Conservation (phyloP, 352 stramenopile species). For the Phytophthora nicotianae region DNA sequence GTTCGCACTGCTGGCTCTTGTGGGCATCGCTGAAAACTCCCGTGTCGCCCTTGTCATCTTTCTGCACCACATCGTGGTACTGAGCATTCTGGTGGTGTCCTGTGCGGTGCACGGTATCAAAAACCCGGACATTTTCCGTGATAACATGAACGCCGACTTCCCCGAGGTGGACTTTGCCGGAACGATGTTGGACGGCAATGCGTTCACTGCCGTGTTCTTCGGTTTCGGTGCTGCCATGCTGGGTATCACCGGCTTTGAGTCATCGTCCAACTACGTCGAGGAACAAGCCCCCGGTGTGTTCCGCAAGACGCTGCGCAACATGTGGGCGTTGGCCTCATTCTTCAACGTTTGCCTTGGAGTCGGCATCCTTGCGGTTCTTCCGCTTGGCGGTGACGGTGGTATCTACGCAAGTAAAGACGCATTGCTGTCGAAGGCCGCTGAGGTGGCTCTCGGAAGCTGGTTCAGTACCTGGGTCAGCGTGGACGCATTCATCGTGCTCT, state of each 20-base stretch:
- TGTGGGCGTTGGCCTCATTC: conserved; percentile 77
- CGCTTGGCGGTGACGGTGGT: conserved; percentile 42
- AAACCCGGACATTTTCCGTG: conserved; percentile 56
- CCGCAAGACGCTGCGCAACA: conserved; percentile 68
- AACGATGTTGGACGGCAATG: conserved; percentile 41
- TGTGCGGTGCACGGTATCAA: conserved; percentile 60
- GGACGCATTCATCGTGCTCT: conserved; percentile 89
- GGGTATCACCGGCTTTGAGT: conserved; percentile 90
- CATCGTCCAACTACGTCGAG: conserved; percentile 87
- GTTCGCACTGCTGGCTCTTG: conserved; percentile 39
- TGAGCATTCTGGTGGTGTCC: conserved; percentile 57
- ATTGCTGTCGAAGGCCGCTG: conserved; percentile 67
- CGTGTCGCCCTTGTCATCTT: conserved; percentile 86
- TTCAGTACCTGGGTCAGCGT: conserved; percentile 60
- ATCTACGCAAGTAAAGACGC: conserved; percentile 53
- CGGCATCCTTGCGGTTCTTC: conserved; percentile 71
- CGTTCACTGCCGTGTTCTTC: conserved; percentile 69
- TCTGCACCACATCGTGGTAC: conserved; percentile 70
- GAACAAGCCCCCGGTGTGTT: conserved; percentile 85
- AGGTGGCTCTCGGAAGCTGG: conserved; percentile 34
- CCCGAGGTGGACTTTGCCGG: conserved; percentile 64
- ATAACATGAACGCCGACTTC: conserved; percentile 65
- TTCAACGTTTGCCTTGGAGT: conserved; percentile 83
- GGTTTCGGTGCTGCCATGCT: conserved; percentile 81
- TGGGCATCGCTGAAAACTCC: conserved; percentile 83